Evolutionary conservation across 176 grass and related monocot genomes (phyloP), one percentile per base, ranked within the genome.

Genomic region (Ampelocalamus luodianensis): DNA sequence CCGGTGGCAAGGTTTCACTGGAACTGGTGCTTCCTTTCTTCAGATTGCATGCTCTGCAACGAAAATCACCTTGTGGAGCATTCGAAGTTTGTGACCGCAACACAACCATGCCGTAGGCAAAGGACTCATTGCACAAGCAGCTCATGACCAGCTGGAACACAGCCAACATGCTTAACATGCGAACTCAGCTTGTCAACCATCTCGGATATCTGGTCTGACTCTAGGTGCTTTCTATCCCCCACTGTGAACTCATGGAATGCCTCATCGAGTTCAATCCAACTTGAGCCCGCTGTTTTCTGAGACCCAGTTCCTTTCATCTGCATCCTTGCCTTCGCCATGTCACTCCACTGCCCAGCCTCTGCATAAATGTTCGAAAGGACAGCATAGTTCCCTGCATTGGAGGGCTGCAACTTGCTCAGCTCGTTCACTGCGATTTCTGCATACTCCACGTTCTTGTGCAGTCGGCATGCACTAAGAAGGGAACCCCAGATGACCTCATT

Each of bases 281-380:
- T 97, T 66, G 91, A 92, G 12, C 94, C 91, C 43, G 82, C 87
- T 81, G 82, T 69, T 80, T 96, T 97, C 65, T 94, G 94, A 64
- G 72, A 82, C 3, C 87, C 66, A 3, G 89, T 92, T 82, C 61
- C 87, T 87, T 84, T 90, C 89, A 94, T 97, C 55, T 94, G 78
- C 66, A 85, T 45, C 82, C 91, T 93, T 44, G 89, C 94, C 83
- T 94, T 97, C 0, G 94, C 88, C 86, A 93, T 84, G 49, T 88
- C 89, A 36, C 78, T 83, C 91, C 94, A 97, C 27, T 88, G 36
- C 60, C 89, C 82, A 67, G 87, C 89, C 22, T 84, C 91, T 22
- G 91, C 89, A 76, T 93, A 93, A 71, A 96, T 96, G 69, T 92
- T 96, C 0, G 94, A 97, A 37, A 97, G 77, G 70, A 91, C 83